These are phyloP conservation scores for Debaryomycetaceae sp. DNA, from an alignment of 1,139 yeast species.

Conservation along the genomic window DNA sequence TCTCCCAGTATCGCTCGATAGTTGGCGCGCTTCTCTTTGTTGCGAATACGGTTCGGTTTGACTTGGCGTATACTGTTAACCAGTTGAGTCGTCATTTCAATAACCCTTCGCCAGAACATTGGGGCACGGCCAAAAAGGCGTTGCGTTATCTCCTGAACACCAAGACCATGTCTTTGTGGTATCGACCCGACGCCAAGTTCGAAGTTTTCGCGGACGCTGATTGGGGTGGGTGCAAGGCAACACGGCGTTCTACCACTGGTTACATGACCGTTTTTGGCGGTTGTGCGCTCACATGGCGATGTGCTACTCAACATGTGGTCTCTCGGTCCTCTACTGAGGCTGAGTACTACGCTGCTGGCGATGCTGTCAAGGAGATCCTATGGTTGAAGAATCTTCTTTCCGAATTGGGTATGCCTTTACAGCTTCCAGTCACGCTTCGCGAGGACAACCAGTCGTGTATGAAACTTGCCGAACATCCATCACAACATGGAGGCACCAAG, in stretches of 20 bases:
- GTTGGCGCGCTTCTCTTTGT: neutral
- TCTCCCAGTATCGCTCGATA: neutral
- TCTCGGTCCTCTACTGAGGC: conserved; percentile 8
- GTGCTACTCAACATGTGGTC: conserved; percentile 6
- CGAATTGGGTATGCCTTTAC: conserved; percentile 1
- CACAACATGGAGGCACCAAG: conserved; percentile 1
- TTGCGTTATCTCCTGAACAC: neutral
- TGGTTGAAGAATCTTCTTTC: conserved; percentile 3
- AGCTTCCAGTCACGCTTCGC: neutral
- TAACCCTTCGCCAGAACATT: neutral
- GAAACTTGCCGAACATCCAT: conserved; percentile 1
- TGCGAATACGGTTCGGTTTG: conserved; percentile 2
- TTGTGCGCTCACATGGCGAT: conserved; percentile 7
- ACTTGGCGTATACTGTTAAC: conserved; percentile 3
- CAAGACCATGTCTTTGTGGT: neutral
- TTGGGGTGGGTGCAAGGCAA: conserved; percentile 1
- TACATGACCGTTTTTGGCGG: conserved; percentile 5
- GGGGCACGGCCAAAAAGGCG: neutral
- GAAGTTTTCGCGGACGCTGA: conserved; percentile 1
- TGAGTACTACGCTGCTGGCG: conserved; percentile 7
- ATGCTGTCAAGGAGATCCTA: conserved; percentile 5
- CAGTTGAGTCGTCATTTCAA: conserved; percentile 2
- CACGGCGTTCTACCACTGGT: conserved; percentile 4
- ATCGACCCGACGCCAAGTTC: neutral
- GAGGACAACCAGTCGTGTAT: conserved; percentile 1